Evolutionary conservation across 176 grass and related monocot genomes (phyloP).

Genomic region (Lolium rigidum): DNA sequence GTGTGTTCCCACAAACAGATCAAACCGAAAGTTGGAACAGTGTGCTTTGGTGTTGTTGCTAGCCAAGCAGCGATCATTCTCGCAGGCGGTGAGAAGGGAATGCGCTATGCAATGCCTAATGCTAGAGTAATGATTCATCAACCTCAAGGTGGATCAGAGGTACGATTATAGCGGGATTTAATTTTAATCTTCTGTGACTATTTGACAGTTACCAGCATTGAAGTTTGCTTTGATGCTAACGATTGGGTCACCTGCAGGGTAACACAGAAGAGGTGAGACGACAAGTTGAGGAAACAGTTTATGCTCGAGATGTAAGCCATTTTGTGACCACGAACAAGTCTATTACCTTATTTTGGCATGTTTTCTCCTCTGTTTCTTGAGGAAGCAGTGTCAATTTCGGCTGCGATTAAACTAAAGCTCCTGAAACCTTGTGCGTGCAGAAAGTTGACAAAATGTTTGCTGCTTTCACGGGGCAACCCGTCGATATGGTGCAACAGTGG

Average conservation of each 20-base stretch:
- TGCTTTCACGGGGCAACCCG: slow-evolving; percentile 82
- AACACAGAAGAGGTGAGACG: slow-evolving; percentile 76
- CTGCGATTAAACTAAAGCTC: slow-evolving; percentile 8
- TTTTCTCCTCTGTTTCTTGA: slow-evolving; percentile 2
- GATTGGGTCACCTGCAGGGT: slow-evolving; percentile 49
- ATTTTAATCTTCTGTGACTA: background rate
- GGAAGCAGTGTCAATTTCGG: slow-evolving; percentile 9
- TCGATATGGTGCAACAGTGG: slow-evolving; percentile 85
- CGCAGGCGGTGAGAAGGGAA: slow-evolving; percentile 95
- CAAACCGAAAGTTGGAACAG: slow-evolving; percentile 91
- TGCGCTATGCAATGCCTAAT: slow-evolving; percentile 99
- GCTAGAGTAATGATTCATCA: slow-evolving; percentile 98
- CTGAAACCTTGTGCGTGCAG: slow-evolving; percentile 49
- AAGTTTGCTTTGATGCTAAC: slow-evolving; percentile 34
- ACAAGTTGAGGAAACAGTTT: slow-evolving; percentile 77
- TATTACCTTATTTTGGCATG: slow-evolving; percentile 14
- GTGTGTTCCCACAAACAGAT: slow-evolving; percentile 57
- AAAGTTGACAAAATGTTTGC: slow-evolving; percentile 99
- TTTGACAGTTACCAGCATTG: background rate
- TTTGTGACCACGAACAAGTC: background rate
- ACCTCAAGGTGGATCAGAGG: slow-evolving; percentile 84
- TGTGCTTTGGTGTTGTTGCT: slow-evolving; percentile 91
- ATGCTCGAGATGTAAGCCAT: slow-evolving; percentile 72
- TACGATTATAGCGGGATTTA: slow-evolving; percentile 43
- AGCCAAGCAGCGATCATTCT: slow-evolving; percentile 89